Base-by-base conservation (phyloP, 345 rosid genomes). In the Linum tenue region DNA sequence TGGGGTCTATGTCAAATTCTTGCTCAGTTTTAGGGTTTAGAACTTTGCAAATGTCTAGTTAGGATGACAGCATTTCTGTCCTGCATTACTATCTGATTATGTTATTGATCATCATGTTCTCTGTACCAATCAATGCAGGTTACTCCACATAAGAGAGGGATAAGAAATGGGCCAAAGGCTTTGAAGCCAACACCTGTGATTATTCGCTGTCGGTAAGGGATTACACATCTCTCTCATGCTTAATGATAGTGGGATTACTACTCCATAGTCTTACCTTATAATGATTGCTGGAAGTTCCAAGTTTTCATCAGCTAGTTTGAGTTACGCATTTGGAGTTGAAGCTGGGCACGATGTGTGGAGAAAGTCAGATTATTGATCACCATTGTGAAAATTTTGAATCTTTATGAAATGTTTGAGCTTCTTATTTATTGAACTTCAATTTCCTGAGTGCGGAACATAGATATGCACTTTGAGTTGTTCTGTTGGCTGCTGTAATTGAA, bases 151-250 rank as follows among this genome's bases (percentile, higher is more conserved):
- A 94, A 83, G 82, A 84, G 83, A 83, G 95, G 96, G 42, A 84
- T 89, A 63, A 77, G 92, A 75, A 89, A 89, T 73, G 96, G 96
- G 17, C 99, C 96, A 22, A 94, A 80, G 78, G 96, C 97, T 72
- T 82, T 90, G 76, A 94, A 90, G 73, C 99, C 96, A 35, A 57
- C 55, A 66, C 99, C 95, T 3, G 95, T 94, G 6, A 94, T 88
- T 59, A 69, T 94, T 67, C 87, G 95, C 50, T 94, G 99, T 91
- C 85, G 68, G 99, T 94, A 73, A 81, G 78, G 17, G 16, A 59
- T 66, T 69, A 63, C 60, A n/a, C 9, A 22, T 57, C 11, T 31
- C 22, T 5, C 35, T 56, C 15, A 15, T 41, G 44, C 6, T 4
- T 48, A 15, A 9, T 48, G 53, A 48, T 48, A 48, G 11, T 9